A percentile compares a stretch with the other conserved stretches of the same genome.
Evolutionary conservation across 805 yeast species (phyloP).

Genomic region (Candida loeiensis): DNA sequence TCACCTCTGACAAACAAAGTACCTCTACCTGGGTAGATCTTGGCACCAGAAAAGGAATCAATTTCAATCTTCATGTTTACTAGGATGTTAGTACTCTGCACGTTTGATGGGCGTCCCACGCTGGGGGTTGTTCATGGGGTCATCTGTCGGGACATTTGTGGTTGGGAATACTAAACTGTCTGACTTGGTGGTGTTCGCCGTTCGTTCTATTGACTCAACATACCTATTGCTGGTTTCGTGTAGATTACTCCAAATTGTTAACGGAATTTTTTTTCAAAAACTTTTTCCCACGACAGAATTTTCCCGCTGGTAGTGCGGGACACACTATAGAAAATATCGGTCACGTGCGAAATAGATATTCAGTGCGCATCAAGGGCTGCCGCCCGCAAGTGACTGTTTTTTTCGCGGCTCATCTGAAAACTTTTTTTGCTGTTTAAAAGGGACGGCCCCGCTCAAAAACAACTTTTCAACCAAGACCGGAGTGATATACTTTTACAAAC

Average conservation of each 20-base stretch:
- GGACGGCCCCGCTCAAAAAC: neutral
- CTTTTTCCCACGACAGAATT: constrained; percentile 8
- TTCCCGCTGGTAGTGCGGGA: constrained; percentile 4
- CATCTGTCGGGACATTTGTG: too few species aligned
- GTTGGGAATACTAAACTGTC: too few species aligned
- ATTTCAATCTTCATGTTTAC: constrained; percentile 94
- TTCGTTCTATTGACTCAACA: neutral
- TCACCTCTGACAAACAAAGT: constrained; percentile 98
- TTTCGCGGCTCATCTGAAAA: constrained; percentile 2
- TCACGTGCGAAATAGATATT: constrained; percentile 1
- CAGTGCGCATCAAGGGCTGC: neutral
- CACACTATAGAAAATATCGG: neutral
- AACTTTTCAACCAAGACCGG: constrained; percentile 64
- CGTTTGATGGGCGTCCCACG: neutral
- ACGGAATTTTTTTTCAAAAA: constrained; percentile 7
- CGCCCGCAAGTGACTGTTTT: constrained; percentile 7
- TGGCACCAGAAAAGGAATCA: constrained; percentile 98
- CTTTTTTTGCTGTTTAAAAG: constrained; percentile 6
- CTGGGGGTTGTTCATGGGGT: neutral
- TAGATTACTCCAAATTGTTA: constrained; percentile 2
- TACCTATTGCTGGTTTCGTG: constrained; percentile 8
- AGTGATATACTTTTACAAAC: constrained; percentile 63
- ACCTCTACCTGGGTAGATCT: constrained; percentile 99
- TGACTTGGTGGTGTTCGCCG: neutral
- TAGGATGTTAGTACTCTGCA: constrained; percentile 30